Evolutionary conservation across 495 filamentous ascomycete species (phyloP).

Genomic region (Xylaria sp.): DNA sequence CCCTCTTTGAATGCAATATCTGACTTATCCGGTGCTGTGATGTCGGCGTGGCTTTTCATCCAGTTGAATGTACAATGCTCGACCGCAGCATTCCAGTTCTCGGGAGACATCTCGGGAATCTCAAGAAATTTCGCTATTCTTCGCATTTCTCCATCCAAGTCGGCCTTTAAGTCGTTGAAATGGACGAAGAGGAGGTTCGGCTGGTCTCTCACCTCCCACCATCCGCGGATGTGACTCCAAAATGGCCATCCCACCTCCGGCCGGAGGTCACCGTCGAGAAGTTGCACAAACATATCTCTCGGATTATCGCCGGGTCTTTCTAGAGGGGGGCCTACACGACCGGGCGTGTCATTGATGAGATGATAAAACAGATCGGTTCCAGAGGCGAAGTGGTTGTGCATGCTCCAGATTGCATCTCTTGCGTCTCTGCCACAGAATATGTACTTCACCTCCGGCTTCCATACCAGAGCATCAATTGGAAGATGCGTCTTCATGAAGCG

Average conservation of each 20-base stretch:
- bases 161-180: conserved; percentile 17
- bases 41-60: conserved; percentile 16
- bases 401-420: conserved; percentile 8
- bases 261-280: not conserved
- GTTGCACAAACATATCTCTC: conserved; percentile 13
- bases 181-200: conserved; percentile 16
- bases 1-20: conserved; percentile 13
- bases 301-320: conserved; percentile 2
- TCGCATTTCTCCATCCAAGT: conserved; percentile 17
- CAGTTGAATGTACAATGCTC: conserved; percentile 19
- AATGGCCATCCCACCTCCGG: conserved; percentile 1
- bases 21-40: not conserved
- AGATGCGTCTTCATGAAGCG: conserved; percentile 21
- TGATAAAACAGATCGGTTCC: conserved; percentile 13
- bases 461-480: conserved; percentile 11
- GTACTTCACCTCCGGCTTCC: conserved; percentile 9
- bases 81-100: conserved; percentile 13
- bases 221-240: conserved; percentile 10
- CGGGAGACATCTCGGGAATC: conserved; percentile 9
- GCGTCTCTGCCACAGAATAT: conserved; percentile 9
- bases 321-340: not conserved
- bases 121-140: conserved; percentile 15
- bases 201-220: conserved; percentile 11
- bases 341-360: conserved; percentile 13
- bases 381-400: not conserved